phyloP scores from a whole-genome alignment of 768 basidiomycete genomes.

The button mushroom (Agaricus bisporus) region DNA sequence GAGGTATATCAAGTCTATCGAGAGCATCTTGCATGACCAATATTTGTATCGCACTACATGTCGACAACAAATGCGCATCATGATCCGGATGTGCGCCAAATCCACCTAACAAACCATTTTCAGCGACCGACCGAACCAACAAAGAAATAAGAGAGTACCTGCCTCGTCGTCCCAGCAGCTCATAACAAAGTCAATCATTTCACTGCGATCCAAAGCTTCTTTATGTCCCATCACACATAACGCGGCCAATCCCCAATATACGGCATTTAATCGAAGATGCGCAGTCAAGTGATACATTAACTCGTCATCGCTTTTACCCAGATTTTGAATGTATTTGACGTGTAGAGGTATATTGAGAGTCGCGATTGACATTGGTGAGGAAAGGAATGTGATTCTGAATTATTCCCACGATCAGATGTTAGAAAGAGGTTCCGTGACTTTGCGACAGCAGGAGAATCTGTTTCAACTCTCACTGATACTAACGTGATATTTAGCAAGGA shows the following conservation, averaged over 20 bases:
- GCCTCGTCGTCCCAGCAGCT: slow-evolving; percentile 92
- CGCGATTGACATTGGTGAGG: not conserved
- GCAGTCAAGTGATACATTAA: slow-evolving; percentile 85
- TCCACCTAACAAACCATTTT: slow-evolving; percentile 47
- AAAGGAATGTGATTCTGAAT: too few species aligned
- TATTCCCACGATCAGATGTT: too few species aligned
- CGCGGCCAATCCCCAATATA: slow-evolving; percentile 96
- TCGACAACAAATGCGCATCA: slow-evolving; percentile 84
- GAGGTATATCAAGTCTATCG: slow-evolving; percentile 60
- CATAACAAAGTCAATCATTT: slow-evolving; percentile 86
- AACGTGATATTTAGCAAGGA: too few species aligned
- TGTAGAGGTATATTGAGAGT: slow-evolving; percentile 42
- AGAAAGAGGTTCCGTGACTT: not conserved
- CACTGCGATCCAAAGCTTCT: slow-evolving; percentile 76
- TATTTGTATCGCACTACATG: slow-evolving; percentile 90
- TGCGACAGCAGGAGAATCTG: too few species aligned
- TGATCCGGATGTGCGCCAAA: slow-evolving; percentile 93
- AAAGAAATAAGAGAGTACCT: slow-evolving; percentile 36
- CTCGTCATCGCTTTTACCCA: slow-evolving; percentile 80
- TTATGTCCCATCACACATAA: slow-evolving; percentile 72
- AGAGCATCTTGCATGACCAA: slow-evolving; percentile 80
- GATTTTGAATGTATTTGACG: slow-evolving; percentile 68
- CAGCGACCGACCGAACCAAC: not conserved
- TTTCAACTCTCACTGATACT: too few species aligned
- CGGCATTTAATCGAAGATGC: slow-evolving; percentile 90